These are phyloP conservation scores for Myxozyma mucilagina DNA, from an alignment of 805 yeast species.

Conservation along the genomic window DNA sequence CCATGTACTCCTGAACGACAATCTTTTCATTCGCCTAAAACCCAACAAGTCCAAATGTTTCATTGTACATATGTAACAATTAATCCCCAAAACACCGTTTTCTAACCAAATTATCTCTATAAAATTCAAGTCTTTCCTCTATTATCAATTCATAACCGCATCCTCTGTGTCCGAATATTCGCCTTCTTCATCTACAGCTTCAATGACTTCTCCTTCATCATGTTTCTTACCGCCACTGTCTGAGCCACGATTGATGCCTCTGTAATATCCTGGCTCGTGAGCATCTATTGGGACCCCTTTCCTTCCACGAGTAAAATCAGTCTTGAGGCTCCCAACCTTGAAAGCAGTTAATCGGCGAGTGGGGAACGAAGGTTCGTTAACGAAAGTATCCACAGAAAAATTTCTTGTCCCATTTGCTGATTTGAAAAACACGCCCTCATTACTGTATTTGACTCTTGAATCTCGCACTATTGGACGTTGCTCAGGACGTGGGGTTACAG, in stretches of 20 bases:
- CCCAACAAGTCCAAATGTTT: neutral
- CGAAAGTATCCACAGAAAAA: conserved; percentile 10
- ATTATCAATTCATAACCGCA: neutral
- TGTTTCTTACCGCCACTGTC: neutral
- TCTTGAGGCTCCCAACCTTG: neutral
- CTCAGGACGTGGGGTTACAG: neutral
- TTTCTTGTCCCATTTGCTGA: neutral
- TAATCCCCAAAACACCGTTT: neutral
- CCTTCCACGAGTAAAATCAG: conserved; percentile 3
- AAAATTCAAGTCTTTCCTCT: neutral
- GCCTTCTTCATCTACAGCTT: conserved; percentile 28
- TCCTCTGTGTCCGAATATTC: conserved; percentile 27
- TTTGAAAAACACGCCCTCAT: conserved; percentile 4
- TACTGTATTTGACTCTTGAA: neutral
- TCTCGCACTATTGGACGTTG: neutral
- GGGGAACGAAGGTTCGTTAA: neutral
- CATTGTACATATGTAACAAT: neutral
- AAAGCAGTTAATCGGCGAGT: conserved; percentile 7
- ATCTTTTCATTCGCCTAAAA: neutral
- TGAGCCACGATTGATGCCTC: neutral
- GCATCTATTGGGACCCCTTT: conserved; percentile 4
- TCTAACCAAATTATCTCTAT: neutral
- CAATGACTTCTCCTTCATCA: conserved; percentile 10
- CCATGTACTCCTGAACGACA: neutral
- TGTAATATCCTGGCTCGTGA: neutral